Evolutionary conservation across 352 stramenopile genomes (phyloP).

Genomic region (Phytophthora lateralis): DNA sequence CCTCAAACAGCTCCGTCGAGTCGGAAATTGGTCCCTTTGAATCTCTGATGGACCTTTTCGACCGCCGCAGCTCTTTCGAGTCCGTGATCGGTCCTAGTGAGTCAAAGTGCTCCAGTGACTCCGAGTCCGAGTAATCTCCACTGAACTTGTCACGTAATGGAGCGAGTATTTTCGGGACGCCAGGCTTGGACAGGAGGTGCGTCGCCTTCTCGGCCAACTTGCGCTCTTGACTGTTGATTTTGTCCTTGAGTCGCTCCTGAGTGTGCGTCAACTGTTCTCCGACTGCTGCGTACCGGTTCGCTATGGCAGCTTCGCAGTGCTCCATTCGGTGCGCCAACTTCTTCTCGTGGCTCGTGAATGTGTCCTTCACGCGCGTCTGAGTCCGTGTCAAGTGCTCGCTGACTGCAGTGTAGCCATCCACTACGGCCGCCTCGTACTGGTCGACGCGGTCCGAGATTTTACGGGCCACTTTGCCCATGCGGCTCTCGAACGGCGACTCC

Average conservation of each 20-base stretch:
- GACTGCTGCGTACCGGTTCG: conserved; percentile 3
- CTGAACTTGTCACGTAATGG: conserved; percentile 18
- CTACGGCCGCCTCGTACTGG: conserved; percentile 22
- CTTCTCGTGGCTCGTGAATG: conserved; percentile 19
- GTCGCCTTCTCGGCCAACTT: conserved; percentile 19
- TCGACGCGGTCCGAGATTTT: conserved; percentile 21
- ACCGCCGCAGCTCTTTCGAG: background rate
- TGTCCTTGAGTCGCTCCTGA: conserved; percentile 16
- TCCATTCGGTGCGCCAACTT: conserved; percentile 19
- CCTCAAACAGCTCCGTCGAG: background rate
- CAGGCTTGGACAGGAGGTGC: conserved; percentile 18
- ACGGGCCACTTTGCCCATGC: conserved; percentile 11
- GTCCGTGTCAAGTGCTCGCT: conserved; percentile 19
- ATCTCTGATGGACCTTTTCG: background rate
- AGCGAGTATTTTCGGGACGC: conserved; percentile 18
- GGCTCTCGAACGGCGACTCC: conserved; percentile 16
- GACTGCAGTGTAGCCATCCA: conserved; percentile 19
- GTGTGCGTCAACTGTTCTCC: conserved; percentile 15
- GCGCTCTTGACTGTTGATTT: conserved; percentile 20
- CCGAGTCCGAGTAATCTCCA: conserved; percentile 5
- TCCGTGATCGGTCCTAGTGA: background rate
- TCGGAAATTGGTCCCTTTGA: background rate
- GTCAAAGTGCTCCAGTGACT: background rate
- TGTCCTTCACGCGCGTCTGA: conserved; percentile 13
- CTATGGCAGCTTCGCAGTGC: conserved; percentile 19